Evolutionary conservation across 2,329 filamentous ascomycete genomes (phyloP).

Genomic region (Venturia effusa): DNA sequence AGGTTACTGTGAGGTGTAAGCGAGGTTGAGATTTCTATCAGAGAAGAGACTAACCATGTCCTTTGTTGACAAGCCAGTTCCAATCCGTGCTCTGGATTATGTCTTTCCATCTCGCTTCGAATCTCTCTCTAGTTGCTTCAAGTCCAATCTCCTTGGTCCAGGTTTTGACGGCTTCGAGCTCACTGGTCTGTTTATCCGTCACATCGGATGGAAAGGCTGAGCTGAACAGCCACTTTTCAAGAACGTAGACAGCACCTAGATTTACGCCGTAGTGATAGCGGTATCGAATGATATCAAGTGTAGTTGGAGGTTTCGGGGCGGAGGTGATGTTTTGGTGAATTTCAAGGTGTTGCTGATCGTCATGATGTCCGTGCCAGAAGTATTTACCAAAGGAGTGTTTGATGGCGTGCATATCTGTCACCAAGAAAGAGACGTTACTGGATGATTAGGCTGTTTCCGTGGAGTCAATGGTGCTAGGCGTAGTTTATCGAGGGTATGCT

Average conservation of each 20-base stretch:
- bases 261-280: constrained; percentile 51
- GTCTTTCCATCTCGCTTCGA: constrained; percentile 43
- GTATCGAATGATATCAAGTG: constrained; percentile 38
- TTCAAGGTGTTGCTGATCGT: neutral
- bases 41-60: constrained; percentile 29
- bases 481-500: neutral
- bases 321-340: neutral
- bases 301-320: constrained; percentile 19
- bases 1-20: constrained; percentile 27
- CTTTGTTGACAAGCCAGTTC: constrained; percentile 40
- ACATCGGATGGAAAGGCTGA: constrained; percentile 37
- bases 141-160: constrained; percentile 37
- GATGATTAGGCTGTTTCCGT: neutral
- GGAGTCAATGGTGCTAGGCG: neutral
- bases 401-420: neutral
- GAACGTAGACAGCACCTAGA: constrained; percentile 48
- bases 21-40: neutral
- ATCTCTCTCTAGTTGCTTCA: constrained; percentile 37
- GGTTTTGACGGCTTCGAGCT: constrained; percentile 41
- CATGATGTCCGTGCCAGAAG: neutral
- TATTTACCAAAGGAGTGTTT: neutral
- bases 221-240: constrained; percentile 46
- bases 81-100: constrained; percentile 42
- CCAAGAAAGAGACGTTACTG: neutral
- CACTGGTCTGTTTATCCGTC: constrained; percentile 32